Conservation (phyloP, 2,329 filamentous ascomycete species). For the Alternaria panax region DNA sequence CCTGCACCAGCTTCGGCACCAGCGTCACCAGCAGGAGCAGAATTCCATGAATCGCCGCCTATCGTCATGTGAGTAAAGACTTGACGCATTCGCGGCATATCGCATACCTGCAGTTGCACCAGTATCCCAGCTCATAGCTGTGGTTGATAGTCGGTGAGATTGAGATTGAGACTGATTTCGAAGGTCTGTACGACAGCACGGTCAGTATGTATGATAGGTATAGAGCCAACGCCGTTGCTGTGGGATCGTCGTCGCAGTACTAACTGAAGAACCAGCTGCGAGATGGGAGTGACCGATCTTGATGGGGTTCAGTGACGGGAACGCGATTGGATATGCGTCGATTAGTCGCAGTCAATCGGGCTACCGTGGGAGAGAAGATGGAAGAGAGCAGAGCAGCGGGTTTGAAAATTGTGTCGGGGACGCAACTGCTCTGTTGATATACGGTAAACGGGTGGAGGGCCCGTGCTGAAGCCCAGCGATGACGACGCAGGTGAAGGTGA, state of each 20-base stretch:
- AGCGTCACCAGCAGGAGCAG: slow-evolving; percentile 14
- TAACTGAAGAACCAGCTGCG: background rate
- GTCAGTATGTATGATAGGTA: background rate
- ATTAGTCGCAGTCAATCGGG: background rate
- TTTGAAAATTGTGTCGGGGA: background rate
- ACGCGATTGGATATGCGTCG: background rate
- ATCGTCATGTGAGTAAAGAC: slow-evolving; percentile 10
- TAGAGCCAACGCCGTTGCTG: background rate
- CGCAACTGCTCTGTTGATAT: slow-evolving; percentile 5
- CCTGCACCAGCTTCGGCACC: slow-evolving; percentile 10
- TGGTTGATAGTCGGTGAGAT: background rate
- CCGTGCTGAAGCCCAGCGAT: slow-evolving; percentile 3
- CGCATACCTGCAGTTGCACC: slow-evolving; percentile 20
- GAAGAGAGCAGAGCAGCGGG: background rate
- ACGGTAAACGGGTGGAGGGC: background rate
- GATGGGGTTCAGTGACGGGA: background rate
- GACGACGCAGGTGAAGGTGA: slow-evolving; percentile 15
- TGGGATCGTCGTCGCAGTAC: background rate
- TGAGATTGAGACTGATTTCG: background rate
- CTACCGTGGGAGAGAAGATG: background rate
- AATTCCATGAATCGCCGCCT: slow-evolving; percentile 25
- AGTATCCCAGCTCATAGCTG: slow-evolving; percentile 34
- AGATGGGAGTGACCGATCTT: background rate
- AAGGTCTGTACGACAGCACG: background rate
- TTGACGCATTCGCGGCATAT: slow-evolving; percentile 7